Percentiles rank a stretch among this genome's conserved stretches.
These are phyloP conservation scores for Coemansia sp. DNA, from an alignment of 192 early-diverging fungal genomes.

Conservation along the genomic window DNA sequence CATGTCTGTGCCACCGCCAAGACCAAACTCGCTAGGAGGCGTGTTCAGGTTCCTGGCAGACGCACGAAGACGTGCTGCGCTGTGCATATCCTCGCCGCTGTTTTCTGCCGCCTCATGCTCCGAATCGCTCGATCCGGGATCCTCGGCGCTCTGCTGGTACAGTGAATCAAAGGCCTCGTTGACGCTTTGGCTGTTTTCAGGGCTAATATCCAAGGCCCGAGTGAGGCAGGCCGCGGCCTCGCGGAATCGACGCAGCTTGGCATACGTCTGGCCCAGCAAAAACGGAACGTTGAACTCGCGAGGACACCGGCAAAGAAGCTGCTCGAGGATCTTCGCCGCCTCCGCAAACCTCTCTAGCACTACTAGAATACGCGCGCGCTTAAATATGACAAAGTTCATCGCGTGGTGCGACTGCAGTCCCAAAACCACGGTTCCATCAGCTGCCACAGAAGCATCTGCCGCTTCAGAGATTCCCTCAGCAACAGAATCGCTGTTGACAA, in stretches of 20 bases:
- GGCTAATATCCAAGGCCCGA: slow-evolving; percentile 43
- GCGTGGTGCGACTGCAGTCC: slow-evolving; percentile 30
- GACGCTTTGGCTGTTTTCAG: slow-evolving; percentile 45
- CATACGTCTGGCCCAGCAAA: slow-evolving; percentile 52
- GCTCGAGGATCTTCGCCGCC: slow-evolving; percentile 63
- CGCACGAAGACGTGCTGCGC: neutral
- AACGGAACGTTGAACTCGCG: slow-evolving; percentile 53
- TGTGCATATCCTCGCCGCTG: neutral
- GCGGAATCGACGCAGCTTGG: slow-evolving; percentile 37
- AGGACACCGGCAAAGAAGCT: slow-evolving; percentile 55
- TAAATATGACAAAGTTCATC: slow-evolving; percentile 62
- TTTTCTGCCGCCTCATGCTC: neutral
- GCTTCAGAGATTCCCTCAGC: neutral
- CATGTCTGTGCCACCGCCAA: slow-evolving; percentile 4
- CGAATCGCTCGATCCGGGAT: neutral
- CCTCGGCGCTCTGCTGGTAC: slow-evolving; percentile 32
- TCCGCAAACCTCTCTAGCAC: slow-evolving; percentile 58
- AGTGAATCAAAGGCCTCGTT: slow-evolving; percentile 52
- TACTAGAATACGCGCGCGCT: slow-evolving; percentile 63
- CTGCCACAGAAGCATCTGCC: neutral
- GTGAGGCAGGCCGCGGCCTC: slow-evolving; percentile 48
- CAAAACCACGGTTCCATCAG: slow-evolving; percentile 14
- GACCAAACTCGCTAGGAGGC: slow-evolving; percentile 13
- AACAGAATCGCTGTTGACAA: neutral
- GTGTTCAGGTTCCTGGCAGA: slow-evolving; percentile 6